phyloP scores from a whole-genome alignment of 179 eudicot genomes.

The Corrigiola litoralis region DNA sequence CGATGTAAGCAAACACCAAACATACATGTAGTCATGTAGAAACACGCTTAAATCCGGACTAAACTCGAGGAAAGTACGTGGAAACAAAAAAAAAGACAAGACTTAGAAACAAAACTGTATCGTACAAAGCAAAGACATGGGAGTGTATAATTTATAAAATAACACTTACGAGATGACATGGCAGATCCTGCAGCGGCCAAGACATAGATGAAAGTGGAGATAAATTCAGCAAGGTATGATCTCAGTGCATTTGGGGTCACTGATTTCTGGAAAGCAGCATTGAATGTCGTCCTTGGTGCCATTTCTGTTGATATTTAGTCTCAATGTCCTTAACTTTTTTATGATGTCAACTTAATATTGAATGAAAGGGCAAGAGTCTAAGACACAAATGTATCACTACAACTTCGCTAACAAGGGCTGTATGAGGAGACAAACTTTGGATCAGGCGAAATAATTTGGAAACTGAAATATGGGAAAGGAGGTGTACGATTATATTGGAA shows the following conservation, averaged over 20 bases:
- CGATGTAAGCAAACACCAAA: no score
- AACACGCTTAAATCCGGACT: no score
- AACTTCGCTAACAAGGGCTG: no score
- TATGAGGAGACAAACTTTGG: not conserved
- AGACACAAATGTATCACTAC: no score
- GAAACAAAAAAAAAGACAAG: not conserved
- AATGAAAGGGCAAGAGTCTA: not conserved
- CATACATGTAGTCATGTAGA: no score
- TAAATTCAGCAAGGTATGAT: conserved; percentile 79
- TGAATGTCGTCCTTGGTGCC: conserved; percentile 51
- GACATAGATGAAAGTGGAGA: conserved; percentile 81
- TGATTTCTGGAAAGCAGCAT: conserved; percentile 41
- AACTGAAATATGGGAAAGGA: conserved; percentile 1
- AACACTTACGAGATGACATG: conserved; percentile 57
- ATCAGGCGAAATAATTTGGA: not conserved
- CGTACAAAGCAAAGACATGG: not conserved
- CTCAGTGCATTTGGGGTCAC: conserved; percentile 54
- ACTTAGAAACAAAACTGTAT: not conserved
- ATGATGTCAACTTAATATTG: not conserved
- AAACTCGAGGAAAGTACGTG: no score
- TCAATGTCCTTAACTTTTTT: not conserved
- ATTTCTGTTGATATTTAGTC: not conserved
- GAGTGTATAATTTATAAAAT: not conserved
- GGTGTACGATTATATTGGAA: not conserved
- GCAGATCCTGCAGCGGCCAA: conserved; percentile 69